Evolutionary conservation across 2,329 filamentous ascomycete species (phyloP).

Genomic region (Trichoderma citrinoviride): DNA sequence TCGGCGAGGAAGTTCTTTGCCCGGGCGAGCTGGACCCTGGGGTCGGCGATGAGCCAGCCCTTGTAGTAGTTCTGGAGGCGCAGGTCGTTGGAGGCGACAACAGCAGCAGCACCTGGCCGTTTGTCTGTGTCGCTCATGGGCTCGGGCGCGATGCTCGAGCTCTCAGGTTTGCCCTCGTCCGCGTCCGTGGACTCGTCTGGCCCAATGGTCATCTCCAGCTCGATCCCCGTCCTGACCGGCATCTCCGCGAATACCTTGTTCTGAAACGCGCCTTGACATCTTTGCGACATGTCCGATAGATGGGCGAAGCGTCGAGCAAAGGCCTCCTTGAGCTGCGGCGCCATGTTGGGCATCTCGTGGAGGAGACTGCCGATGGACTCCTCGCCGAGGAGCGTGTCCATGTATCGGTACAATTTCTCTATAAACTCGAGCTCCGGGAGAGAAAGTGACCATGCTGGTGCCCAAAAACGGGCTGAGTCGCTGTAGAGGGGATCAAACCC

Average conservation of each 20-base stretch:
- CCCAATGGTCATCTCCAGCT: slow-evolving; percentile 10
- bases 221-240: slow-evolving; percentile 3
- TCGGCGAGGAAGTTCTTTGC: slow-evolving; percentile 48
- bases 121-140: neutral
- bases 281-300: neutral
- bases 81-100: neutral
- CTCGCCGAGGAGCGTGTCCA: neutral
- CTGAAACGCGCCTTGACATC: neutral
- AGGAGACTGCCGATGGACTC: neutral
- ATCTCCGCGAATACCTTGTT: neutral
- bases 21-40: slow-evolving; percentile 34
- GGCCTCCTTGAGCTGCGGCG: neutral
- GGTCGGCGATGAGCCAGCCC: slow-evolving; percentile 37
- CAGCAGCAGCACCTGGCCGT: neutral
- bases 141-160: neutral
- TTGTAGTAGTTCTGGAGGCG: slow-evolving; percentile 32
- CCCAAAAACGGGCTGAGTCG: neutral
- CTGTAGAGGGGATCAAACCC: slow-evolving; percentile 3
- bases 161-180: neutral
- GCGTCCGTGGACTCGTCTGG: neutral
- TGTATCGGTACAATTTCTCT: slow-evolving; percentile 12
- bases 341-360: neutral
- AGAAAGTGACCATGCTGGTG: neutral
- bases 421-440: slow-evolving; percentile 4
- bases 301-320: neutral